These are phyloP conservation scores for Aspergillus hortae DNA, from an alignment of 2,329 filamentous ascomycete genomes.

Conservation along the genomic window DNA sequence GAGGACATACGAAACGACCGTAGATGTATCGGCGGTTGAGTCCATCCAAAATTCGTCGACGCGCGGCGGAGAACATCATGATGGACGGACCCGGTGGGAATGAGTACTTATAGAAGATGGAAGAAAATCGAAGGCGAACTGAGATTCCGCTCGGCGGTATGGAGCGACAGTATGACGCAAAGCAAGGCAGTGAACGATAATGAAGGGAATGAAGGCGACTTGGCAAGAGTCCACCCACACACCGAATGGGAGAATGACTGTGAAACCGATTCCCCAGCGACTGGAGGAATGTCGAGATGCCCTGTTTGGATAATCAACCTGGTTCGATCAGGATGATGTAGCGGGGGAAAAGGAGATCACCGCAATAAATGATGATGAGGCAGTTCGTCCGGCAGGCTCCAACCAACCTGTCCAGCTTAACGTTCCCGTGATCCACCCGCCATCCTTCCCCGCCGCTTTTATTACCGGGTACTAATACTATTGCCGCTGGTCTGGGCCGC, in stretches of 20 bases:
- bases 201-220: conserved; percentile 9
- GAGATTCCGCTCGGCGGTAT: conserved; percentile 20
- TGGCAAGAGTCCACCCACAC: conserved; percentile 3
- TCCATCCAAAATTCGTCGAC: conserved; percentile 41
- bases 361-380: not conserved
- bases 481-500: not conserved
- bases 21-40: conserved; percentile 48
- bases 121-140: conserved; percentile 22
- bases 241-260: not conserved
- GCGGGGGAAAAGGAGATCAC: not conserved
- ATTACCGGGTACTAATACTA: no score
- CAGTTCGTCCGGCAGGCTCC: not conserved
- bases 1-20: conserved; percentile 39
- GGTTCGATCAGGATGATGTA: not conserved
- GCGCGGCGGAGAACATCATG: conserved; percentile 40
- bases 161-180: conserved; percentile 40
- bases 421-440: not conserved
- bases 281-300: no score
- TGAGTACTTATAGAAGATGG: conserved; percentile 11
- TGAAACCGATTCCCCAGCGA: no score
- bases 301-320: no score
- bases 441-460: not conserved
- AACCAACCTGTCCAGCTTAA: not conserved
- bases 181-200: conserved; percentile 11
- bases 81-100: conserved; percentile 15